Base-by-base conservation (phyloP, 2,329 filamentous ascomycete genomes). In the Sporothrix humicola region DNA sequence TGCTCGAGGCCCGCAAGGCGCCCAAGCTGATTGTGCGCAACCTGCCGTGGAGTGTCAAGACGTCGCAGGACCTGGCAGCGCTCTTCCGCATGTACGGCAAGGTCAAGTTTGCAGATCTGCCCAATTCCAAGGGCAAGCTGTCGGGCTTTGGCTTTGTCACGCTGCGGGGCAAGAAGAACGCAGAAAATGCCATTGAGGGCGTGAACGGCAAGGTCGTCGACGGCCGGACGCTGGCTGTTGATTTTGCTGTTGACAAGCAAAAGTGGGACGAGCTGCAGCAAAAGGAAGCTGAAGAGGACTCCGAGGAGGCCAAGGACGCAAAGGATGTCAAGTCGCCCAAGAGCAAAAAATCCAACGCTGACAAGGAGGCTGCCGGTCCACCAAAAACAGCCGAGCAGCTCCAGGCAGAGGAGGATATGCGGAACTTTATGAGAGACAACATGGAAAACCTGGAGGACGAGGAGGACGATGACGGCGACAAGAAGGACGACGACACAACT, bases 241-340 rank as follows among this genome's bases (percentile, higher is more conserved):
- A 99, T 83, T 99, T 94, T 93, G 95, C 97, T 46, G 94, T 98
- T 3, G 94, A 98, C 75, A 97, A 97, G 84, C 87, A 91, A 58
- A 90, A 91, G 7, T 99, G 94, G 94, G 88, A 95, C 75, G 87
- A 90, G 75, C 85, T 90, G 76, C 86, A 90, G 72, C 80, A 84
- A 63, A 78, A 79, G 31, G 81, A 82, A 80, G 73, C 74, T 23
- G 70, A 72, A 17, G 76, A 77, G 13, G 77, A 78, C 3, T 76
- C 77, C 5, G 81, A 81, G 46, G 82, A 81, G 52, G 81, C 80
- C 7, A 81, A 84, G 66, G 77, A 78, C 3, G 77, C 79, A 9
- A 69, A 72, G 12, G 75, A 56, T 10, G 58, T 26, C 5, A 70
- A 80, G 63, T 75, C 73, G 12, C 26, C 76, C 31, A 75, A 76